A percentile compares a stretch with the other conserved stretches of the same genome.
These are phyloP conservation scores for Penicillium janthinellum DNA, from an alignment of 2,329 filamentous ascomycete species.

Conservation along the genomic window DNA sequence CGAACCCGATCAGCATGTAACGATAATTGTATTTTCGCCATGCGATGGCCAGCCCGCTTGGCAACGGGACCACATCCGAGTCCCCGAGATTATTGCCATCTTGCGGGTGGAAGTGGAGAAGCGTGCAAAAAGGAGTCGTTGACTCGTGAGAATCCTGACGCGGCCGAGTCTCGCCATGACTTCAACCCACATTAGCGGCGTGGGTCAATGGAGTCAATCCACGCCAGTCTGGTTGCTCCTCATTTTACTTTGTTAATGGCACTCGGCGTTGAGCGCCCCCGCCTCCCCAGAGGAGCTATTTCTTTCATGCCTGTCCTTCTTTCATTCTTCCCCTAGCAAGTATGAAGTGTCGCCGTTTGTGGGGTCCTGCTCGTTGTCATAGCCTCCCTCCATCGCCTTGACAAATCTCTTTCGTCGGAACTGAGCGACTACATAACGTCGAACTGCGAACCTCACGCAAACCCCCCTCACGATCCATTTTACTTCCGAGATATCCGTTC, in stretches of 20 bases:
- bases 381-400: background rate
- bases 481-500: background rate
- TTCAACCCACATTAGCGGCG: constrained; percentile 24
- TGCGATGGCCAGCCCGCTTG: background rate
- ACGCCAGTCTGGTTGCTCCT: constrained; percentile 3
- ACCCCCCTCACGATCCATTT: background rate
- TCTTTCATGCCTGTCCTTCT: background rate
- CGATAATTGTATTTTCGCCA: background rate
- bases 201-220: constrained; percentile 20
- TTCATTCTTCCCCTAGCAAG: constrained; percentile 4
- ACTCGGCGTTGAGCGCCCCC: background rate
- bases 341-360: constrained; percentile 16
- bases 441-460: background rate
- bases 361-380: constrained; percentile 10
- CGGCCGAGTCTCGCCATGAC: constrained; percentile 17
- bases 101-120: background rate
- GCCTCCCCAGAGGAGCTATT: background rate
- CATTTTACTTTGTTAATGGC: constrained; percentile 1
- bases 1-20: background rate
- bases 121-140: background rate
- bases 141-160: constrained; percentile 5
- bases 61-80: background rate
- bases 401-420: background rate
- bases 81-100: background rate
- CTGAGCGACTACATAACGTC: background rate